These are phyloP conservation scores for Rhodotorula sp. DNA, from an alignment of 1,284 basidiomycete genomes.

Conservation along the genomic window DNA sequence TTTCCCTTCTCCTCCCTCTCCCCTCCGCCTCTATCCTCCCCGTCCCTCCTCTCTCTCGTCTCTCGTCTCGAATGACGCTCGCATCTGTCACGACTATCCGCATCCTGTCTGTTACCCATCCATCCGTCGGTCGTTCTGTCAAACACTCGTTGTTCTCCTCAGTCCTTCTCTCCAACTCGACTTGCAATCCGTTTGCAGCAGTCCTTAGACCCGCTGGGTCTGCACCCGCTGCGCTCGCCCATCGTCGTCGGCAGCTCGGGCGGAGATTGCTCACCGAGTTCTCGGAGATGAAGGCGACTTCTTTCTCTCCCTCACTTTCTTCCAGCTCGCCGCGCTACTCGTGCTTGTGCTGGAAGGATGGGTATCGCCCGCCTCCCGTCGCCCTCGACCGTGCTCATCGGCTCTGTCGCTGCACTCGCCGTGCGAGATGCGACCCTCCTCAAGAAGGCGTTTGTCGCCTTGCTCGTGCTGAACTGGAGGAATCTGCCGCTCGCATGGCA, in stretches of 20 bases:
- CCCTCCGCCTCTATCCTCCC: too few relatives aligned
- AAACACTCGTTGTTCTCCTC: too few relatives aligned
- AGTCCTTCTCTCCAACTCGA: too few relatives aligned
- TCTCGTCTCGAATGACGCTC: not conserved
- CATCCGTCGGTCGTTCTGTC: not conserved
- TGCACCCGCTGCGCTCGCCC: too few relatives aligned
- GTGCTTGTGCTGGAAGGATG: not conserved
- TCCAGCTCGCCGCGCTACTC: too few relatives aligned
- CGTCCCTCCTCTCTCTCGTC: too few relatives aligned
- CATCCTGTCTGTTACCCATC: not conserved
- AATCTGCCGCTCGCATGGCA: conserved; percentile 32
- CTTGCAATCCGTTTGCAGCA: too few relatives aligned
- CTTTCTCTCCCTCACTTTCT: not conserved
- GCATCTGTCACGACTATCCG: too few relatives aligned
- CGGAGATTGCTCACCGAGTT: not conserved
- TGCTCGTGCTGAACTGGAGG: conserved; percentile 35
- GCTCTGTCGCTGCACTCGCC: not conserved
- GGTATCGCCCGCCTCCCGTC: conserved; percentile 11
- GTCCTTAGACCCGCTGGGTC: too few relatives aligned
- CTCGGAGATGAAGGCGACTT: not conserved
- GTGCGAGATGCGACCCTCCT: not conserved
- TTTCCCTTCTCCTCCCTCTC: not conserved
- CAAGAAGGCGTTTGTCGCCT: conserved; percentile 19
- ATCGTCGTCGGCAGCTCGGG: too few relatives aligned
- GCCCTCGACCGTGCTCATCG: conserved; percentile 8